Percentiles rank a stretch among this genome's conserved stretches.
phyloP scores from a whole-genome alignment of 1,284 basidiomycete genomes.

The Leccinum solheimii region DNA sequence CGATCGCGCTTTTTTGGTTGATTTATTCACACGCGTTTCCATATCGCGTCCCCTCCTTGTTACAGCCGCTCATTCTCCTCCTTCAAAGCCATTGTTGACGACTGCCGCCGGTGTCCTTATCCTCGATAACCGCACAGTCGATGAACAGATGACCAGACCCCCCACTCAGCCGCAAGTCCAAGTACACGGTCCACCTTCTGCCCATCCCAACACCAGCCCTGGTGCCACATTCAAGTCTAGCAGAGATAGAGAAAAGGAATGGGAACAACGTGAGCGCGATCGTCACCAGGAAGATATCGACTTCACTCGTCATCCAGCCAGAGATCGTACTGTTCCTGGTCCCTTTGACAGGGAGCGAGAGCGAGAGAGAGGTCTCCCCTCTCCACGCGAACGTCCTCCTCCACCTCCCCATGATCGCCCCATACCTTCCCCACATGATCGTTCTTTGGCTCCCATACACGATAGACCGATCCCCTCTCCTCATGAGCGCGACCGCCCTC shows the following conservation, averaged over 20 bases:
- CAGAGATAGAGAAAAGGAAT: slow-evolving; percentile 33
- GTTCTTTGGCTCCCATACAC: slow-evolving; percentile 19
- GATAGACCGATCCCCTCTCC: slow-evolving; percentile 26
- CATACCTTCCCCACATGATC: slow-evolving; percentile 23
- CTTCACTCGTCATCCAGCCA: slow-evolving; percentile 23
- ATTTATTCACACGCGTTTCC: slow-evolving; percentile 8
- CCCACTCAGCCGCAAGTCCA: slow-evolving; percentile 22
- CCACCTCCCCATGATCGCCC: slow-evolving; percentile 25
- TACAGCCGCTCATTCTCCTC: slow-evolving; percentile 29
- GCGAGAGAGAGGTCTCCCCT: slow-evolving; percentile 25
- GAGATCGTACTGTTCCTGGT: slow-evolving; percentile 21
- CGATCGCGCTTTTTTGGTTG: not conserved
- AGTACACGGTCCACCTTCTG: slow-evolving; percentile 18
- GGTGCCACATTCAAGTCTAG: slow-evolving; percentile 25
- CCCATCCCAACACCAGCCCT: slow-evolving; percentile 24
- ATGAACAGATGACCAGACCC: slow-evolving; percentile 31
- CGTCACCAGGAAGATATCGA: slow-evolving; percentile 33
- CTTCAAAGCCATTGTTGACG: slow-evolving; percentile 28
- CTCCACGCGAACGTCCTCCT: slow-evolving; percentile 28
- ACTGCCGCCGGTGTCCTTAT: slow-evolving; percentile 30
- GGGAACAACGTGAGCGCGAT: slow-evolving; percentile 29
- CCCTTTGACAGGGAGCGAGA: slow-evolving; percentile 32
- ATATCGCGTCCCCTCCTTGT: not conserved
- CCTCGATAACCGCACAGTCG: slow-evolving; percentile 33
- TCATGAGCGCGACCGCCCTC: slow-evolving; percentile 27